Conservation (phyloP, 2,329 filamentous ascomycete genomes). For the Cladosporium oxysporum region DNA sequence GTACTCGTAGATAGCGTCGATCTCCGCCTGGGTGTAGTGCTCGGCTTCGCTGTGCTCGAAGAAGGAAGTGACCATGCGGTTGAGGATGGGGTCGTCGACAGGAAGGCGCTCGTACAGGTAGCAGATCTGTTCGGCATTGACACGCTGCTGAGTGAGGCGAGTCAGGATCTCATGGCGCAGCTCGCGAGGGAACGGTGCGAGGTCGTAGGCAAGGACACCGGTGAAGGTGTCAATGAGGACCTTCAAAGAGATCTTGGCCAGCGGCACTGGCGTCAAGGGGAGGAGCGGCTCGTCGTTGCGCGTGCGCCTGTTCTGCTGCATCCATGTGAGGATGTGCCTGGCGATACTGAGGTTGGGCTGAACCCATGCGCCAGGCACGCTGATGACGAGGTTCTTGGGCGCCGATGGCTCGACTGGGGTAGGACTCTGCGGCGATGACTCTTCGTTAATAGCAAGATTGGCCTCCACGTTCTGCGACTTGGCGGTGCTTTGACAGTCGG, state of each 20-base stretch:
- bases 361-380: slow-evolving; percentile 16
- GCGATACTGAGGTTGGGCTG: slow-evolving; percentile 21
- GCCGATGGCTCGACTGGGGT: not conserved
- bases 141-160: slow-evolving; percentile 18
- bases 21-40: slow-evolving; percentile 12
- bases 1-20: slow-evolving; percentile 19
- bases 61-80: slow-evolving; percentile 25
- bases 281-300: slow-evolving; percentile 20
- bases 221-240: slow-evolving; percentile 27
- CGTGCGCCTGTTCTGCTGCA: slow-evolving; percentile 25
- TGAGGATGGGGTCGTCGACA: slow-evolving; percentile 21
- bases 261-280: slow-evolving; percentile 17
- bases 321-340: slow-evolving; percentile 24
- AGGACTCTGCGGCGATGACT: not conserved
- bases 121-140: slow-evolving; percentile 19
- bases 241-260: slow-evolving; percentile 13
- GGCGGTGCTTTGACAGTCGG: not conserved
- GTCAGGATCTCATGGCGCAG: slow-evolving; percentile 20
- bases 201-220: slow-evolving; percentile 22
- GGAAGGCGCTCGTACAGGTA: slow-evolving; percentile 24
- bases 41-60: slow-evolving; percentile 17
- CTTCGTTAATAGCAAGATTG: not conserved
- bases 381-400: slow-evolving; percentile 19
- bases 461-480: not conserved
- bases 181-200: slow-evolving; percentile 23